Base-by-base conservation (phyloP, 2,329 filamentous ascomycete species). In the Neoarthrinium moseri region DNA sequence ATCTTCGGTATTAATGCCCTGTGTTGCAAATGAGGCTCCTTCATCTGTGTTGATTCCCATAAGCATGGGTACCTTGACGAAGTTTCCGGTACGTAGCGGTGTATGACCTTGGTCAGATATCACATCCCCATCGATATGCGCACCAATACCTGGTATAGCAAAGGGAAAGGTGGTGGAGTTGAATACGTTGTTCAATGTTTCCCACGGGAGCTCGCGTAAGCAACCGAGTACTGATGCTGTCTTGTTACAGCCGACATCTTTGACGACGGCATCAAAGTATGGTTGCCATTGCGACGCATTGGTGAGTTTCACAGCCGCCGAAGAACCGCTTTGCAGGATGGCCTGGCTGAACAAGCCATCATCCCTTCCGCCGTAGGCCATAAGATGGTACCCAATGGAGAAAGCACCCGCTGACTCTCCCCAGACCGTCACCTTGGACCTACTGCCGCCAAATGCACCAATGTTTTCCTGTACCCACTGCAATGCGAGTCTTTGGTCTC, bases 261-360 rank as follows among this genome's bases (percentile, higher is more conserved):
- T 42, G 20, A 59, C 51, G 18, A 67, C 44, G 27, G 52, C 43
- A 17, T 63, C 51, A 36, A 66, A 74, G 49, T 58, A 59, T 3
- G 46, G 48, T 38, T 64, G 47, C 43, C 40, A 49, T 24, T 27
- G 17, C 4, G 34, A n/a, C 7, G 34, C 22, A n/a, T 36, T 39
- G 20, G 35, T 32, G 15, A 23, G 27, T 18, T 44, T 22, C 12
- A 30, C 24, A 20, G 62, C 58, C 4, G 68, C 49, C n/a, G 66
- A 62, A 23, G 60, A 63, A 15, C 75, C 77, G 22, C 70, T 76
- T 52, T 82, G 62, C 34, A 71, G 62, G 23, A 83, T 78, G 3
- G 68, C 77, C n/a, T 61, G 71, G 5, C 74, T 68, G 58, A 83
- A 84, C 0, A 84, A 66, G 3, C 65, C 63, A 37, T 83, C 75